phyloP scores from a whole-genome alignment of 805 yeast genomes.

The Jamesozyma piceae region DNA sequence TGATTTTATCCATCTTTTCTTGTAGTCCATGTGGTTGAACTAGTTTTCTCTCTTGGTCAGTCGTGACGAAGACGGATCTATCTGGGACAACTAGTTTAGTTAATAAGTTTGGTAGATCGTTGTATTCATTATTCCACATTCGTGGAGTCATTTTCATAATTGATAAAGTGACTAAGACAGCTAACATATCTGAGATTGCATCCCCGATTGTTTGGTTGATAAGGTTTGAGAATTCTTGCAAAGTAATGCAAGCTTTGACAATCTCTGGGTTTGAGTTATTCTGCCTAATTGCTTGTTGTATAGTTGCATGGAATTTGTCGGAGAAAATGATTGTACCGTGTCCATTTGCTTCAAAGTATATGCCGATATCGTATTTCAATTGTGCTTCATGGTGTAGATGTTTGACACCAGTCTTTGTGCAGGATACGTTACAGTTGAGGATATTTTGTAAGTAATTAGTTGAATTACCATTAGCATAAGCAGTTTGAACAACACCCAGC shows the following conservation, averaged over 20 bases:
- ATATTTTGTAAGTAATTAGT: constrained; percentile 56
- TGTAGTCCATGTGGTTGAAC: constrained; percentile 75
- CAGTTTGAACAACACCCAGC: constrained; percentile 91
- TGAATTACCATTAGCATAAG: constrained; percentile 93
- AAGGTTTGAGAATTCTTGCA: constrained; percentile 54
- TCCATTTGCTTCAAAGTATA: constrained; percentile 98
- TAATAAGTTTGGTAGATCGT: constrained; percentile 79
- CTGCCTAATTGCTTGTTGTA: background rate
- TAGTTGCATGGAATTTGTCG: background rate
- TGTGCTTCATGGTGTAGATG: constrained; percentile 78
- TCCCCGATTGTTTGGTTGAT: constrained; percentile 98
- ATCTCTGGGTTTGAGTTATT: background rate
- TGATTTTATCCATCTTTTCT: constrained; percentile 54
- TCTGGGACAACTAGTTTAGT: constrained; percentile 78
- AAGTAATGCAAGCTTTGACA: constrained; percentile 25
- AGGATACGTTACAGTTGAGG: constrained; percentile 67
- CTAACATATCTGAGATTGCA: constrained; percentile 84
- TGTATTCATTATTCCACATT: constrained; percentile 69
- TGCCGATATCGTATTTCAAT: constrained; percentile 77
- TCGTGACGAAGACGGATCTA: constrained; percentile 68
- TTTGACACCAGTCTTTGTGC: constrained; percentile 94
- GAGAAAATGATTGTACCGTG: constrained; percentile 87
- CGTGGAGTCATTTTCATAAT: constrained; percentile 49
- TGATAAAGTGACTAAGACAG: constrained; percentile 57
- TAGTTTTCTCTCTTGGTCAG: constrained; percentile 81